phyloP scores from a whole-genome alignment of 2,329 filamentous ascomycete genomes.

The Fusarium oxysporum region DNA sequence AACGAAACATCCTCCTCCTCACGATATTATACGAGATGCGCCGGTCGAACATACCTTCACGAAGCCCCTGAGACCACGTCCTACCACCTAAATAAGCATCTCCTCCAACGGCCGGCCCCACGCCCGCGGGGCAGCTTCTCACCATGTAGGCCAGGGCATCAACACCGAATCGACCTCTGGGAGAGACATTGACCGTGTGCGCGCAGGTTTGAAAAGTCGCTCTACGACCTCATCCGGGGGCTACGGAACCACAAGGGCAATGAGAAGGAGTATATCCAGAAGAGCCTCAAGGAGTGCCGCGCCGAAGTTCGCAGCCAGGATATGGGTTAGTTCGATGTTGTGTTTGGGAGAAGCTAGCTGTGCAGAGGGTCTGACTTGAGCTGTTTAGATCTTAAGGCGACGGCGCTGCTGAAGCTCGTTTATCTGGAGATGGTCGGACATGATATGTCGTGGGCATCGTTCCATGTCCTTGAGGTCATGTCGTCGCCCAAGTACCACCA shows the following conservation, averaged over 20 bases:
- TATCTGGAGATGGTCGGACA: conserved; percentile 99
- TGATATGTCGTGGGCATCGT: conserved; percentile 99
- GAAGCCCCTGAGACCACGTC: conserved; percentile 31
- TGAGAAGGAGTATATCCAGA: conserved; percentile 95
- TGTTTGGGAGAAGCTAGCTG: not conserved
- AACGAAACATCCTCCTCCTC: not conserved
- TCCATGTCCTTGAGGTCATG: conserved; percentile 99
- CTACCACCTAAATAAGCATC: conserved; percentile 31
- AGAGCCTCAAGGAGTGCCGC: conserved; percentile 94
- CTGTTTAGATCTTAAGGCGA: conserved; percentile 87
- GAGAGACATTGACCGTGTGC: conserved; percentile 34
- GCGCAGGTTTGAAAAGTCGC: conserved; percentile 95
- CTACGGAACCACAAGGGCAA: conserved; percentile 94
- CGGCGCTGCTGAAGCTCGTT: conserved; percentile 92
- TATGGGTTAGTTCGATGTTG: conserved; percentile 72
- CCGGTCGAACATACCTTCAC: conserved; percentile 23
- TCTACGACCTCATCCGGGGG: conserved; percentile 98
- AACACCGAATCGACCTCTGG: not conserved
- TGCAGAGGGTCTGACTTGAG: not conserved
- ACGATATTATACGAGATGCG: conserved; percentile 41
- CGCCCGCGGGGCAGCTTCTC: conserved; percentile 46
- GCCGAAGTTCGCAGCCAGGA: conserved; percentile 92
- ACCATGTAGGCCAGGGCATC: conserved; percentile 41
- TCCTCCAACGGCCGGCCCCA: conserved; percentile 42
- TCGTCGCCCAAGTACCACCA: conserved; percentile 93